Base-by-base conservation (phyloP, 768 basidiomycete species). In the Pholiota microspora region DNA sequence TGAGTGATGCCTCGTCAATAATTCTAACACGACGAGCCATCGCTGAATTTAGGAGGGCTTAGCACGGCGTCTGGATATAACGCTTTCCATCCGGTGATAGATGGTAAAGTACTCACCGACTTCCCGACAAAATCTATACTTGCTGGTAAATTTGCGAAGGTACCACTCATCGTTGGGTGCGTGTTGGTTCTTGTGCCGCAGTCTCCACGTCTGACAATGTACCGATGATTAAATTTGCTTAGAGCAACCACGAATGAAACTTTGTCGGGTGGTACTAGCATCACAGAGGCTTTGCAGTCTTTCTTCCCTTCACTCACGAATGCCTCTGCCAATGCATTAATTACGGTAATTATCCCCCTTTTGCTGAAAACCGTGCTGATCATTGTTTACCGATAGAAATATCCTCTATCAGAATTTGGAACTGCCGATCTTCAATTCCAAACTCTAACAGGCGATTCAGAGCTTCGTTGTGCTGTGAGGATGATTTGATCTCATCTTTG, bases 241-340 rank as follows among this genome's bases (percentile, higher is more conserved):
- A 74, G 85, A 2, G 70, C 83, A 0, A 83, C 82, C 2, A 79
- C 82, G 6, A 84, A 88, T 47, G 84, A 87, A 62, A 82, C 85
- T 1, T 64, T 81, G 29, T 73, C 77, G 3, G 68, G 73, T 9
- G 76, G 78, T 2, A 59, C 58, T 13, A 67, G 73, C 46, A 67
- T 82, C 32, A 56, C 67, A 1, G 45, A 71, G 1, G 72, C 73
- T 4, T 59, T 82, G 29, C 63, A 71, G 27, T 24, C 49, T 1
- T 79, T 71, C 60, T 83, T 79, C 67, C 82, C 84, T 0, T 64
- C 65, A 6, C 66, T 83, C 9, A 73, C 73, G 6, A 62, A 71
- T 10, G 53, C 56, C 21, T 47, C 45, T 15, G 45, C 35, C 1
- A 54, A 47, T 7, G 46, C 53, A 0, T 29, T 47, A 77, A 79